These are phyloP conservation scores for Sugiyamaella americana DNA, from an alignment of 805 yeast species.

Conservation along the genomic window DNA sequence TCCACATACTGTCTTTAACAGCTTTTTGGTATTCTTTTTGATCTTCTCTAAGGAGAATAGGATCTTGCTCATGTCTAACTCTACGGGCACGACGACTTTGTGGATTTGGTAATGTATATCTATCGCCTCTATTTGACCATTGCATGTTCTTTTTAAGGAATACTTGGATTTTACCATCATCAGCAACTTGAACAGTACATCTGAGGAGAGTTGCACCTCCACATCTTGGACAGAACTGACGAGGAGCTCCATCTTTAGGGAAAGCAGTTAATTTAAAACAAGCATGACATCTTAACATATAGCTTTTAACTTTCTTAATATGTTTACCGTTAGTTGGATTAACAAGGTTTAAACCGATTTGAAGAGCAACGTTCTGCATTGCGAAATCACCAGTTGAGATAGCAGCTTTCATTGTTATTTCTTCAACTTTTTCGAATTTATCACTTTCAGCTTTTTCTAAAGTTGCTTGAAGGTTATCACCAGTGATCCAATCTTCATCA, in stretches of 20 bases:
- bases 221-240: constrained; percentile 90
- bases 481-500: constrained; percentile 91
- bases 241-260: constrained; percentile 59
- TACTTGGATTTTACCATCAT: constrained; percentile 77
- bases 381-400: constrained; percentile 96
- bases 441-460: constrained; percentile 65
- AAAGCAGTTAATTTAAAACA: constrained; percentile 81
- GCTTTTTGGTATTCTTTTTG: constrained; percentile 91
- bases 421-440: constrained; percentile 39
- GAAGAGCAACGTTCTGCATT: constrained; percentile 90
- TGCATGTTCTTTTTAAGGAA: constrained; percentile 87
- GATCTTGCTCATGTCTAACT: constrained; percentile 74
- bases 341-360: constrained; percentile 81
- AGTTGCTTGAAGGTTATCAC: constrained; percentile 70
- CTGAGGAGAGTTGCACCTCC: constrained; percentile 89
- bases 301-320: constrained; percentile 78
- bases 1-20: constrained; percentile 82
- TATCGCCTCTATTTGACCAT: constrained; percentile 87
- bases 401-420: constrained; percentile 58
- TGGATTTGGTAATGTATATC: constrained; percentile 81
- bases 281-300: constrained; percentile 96
- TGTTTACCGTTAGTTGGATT: constrained; percentile 78
- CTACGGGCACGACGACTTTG: constrained; percentile 70
- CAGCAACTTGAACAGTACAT: constrained; percentile 82
- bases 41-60: constrained; percentile 81